Conservation (phyloP, 805 yeast species). For the Scheffersomyces coipomensis region DNA sequence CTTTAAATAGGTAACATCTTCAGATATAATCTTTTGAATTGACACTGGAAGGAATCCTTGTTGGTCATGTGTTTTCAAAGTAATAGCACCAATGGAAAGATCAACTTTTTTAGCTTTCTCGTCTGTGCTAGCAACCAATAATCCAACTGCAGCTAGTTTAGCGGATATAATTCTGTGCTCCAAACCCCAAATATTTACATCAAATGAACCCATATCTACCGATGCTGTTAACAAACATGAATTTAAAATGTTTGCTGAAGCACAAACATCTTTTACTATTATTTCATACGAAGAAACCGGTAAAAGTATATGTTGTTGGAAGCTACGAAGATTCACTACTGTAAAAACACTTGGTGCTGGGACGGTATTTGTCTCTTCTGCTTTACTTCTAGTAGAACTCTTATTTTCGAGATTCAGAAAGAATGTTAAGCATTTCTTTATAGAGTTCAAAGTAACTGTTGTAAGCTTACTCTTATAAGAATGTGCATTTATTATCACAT, state of each 20-base stretch:
- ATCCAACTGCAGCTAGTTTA: neutral
- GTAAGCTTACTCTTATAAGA: conserved; percentile 20
- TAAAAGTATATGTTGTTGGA: neutral
- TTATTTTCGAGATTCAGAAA: no score
- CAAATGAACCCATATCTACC: neutral
- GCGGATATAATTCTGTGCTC: neutral
- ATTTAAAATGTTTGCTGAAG: neutral
- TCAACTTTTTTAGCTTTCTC: neutral
- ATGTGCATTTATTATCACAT: conserved; percentile 11
- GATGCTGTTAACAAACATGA: neutral
- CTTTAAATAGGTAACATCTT: neutral
- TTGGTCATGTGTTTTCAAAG: neutral
- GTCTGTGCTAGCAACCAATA: neutral
- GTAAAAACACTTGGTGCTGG: no score
- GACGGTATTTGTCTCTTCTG: no score
- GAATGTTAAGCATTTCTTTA: neutral
- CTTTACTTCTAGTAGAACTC: no score
- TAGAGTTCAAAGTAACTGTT: conserved; percentile 7
- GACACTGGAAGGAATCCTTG: neutral
- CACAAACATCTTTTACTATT: neutral
- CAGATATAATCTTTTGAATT: neutral
- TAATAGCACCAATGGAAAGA: neutral
- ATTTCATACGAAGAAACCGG: neutral
- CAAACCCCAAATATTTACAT: neutral
- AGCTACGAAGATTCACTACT: neutral